Base-by-base conservation (phyloP, 1,284 basidiomycete genomes). In the Apiotrichum mycotoxinovorans region DNA sequence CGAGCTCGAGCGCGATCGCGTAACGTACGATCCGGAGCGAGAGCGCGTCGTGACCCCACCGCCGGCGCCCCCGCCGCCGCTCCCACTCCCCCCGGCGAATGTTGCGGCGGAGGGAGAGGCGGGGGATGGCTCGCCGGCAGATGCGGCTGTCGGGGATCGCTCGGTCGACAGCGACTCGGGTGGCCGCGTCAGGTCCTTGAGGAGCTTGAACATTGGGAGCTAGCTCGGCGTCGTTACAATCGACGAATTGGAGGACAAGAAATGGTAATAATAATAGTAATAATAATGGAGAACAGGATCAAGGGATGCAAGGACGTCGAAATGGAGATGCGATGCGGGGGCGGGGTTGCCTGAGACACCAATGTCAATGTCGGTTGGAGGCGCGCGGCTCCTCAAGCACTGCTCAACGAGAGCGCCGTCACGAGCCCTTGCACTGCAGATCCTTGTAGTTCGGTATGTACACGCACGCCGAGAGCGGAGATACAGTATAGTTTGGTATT, bases 181-280 rank as follows among this genome's bases (percentile, higher is more conserved):
- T 3, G 70, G 57, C 34, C 71, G 62, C 1, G 73, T 71, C 50
- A 75, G 67, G 50, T 75, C 73, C 58, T 74, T 75, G 62, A 75
- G 50, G 26, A 75, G 68, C 63, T 74, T 74, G 68, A 75, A 74
- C 73, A 75, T 75, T 7, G 42, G 18, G 18, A 34, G n/a, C n/a
- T 30, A 30, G 30, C 30, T 30, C 7, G 5, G 30, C n/a, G 33
- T 14, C 9, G 30, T 42, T 27, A 41, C 17, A 14, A 26, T 25
- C 17, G 43, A 46, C 27, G 15, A n/a, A 38, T 20, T 12, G 11
- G 22, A 20, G 40, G 22, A 18, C 5, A 30, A 30, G 30, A 10
- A 17, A n/a, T 4, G 5, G 37, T 15, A 17, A 17, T 4, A 15
- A 38, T 38, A 17, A n/a, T 4, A 4, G 37, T 15, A 17, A 17